phyloP scores from a whole-genome alignment of 2,329 filamentous ascomycete species.

The Daldinia sp. region DNA sequence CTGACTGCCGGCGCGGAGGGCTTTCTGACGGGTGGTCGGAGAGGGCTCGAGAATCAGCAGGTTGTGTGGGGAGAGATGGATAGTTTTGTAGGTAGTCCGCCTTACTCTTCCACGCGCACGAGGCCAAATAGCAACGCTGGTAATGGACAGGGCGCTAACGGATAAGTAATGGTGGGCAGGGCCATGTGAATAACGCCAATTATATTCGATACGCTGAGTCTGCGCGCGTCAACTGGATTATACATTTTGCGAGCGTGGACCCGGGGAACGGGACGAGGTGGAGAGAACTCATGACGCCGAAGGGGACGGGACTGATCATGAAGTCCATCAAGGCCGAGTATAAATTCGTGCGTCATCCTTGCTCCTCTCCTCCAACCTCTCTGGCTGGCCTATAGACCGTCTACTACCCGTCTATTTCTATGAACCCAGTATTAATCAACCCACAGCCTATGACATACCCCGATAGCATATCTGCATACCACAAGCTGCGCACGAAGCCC shows the following conservation, averaged over 20 bases:
- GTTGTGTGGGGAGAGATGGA: slow-evolving; percentile 76
- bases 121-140: background rate
- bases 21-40: slow-evolving; percentile 37
- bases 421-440: background rate
- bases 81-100: slow-evolving; percentile 50
- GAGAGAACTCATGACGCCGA: slow-evolving; percentile 73
- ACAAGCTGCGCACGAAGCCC: slow-evolving; percentile 72
- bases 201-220: slow-evolving; percentile 88
- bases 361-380: background rate
- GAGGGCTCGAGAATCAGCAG: slow-evolving; percentile 40
- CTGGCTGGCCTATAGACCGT: too few relatives aligned
- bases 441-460: slow-evolving; percentile 81
- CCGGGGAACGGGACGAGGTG: slow-evolving; percentile 69
- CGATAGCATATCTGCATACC: slow-evolving; percentile 83
- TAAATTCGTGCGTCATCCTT: slow-evolving; percentile 74
- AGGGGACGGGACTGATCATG: slow-evolving; percentile 76
- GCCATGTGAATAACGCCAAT: slow-evolving; percentile 86
- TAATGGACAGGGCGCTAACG: background rate
- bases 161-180: slow-evolving; percentile 24
- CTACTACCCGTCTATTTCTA: too few relatives aligned
- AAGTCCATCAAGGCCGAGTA: slow-evolving; percentile 82
- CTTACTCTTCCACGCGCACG: too few relatives aligned
- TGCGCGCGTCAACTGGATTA: slow-evolving; percentile 79
- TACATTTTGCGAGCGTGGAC: slow-evolving; percentile 72
- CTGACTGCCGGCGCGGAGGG: slow-evolving; percentile 43